Percentiles rank a stretch among this genome's conserved stretches.
Evolutionary conservation across 2,329 filamentous ascomycete species (phyloP).

Genomic region (Parastagonospora nodorum): DNA sequence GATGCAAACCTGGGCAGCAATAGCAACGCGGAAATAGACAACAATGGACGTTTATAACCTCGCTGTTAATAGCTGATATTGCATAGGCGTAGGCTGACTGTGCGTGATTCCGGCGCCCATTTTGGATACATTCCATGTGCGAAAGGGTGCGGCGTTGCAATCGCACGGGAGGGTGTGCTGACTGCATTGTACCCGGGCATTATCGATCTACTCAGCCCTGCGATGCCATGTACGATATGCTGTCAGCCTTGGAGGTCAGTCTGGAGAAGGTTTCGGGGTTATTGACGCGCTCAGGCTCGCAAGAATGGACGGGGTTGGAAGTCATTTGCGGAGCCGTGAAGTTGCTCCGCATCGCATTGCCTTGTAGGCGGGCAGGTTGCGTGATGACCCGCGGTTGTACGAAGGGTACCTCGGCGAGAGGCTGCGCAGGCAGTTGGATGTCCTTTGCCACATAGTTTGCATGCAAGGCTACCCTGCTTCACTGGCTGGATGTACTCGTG

Average conservation of each 20-base stretch:
- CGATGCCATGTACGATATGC: slow-evolving; percentile 14
- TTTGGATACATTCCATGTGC: slow-evolving; percentile 1
- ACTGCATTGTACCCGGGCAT: slow-evolving; percentile 29
- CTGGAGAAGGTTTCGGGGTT: no score
- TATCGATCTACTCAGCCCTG: slow-evolving; percentile 36
- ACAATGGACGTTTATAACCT: background rate
- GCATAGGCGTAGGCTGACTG: slow-evolving; percentile 6
- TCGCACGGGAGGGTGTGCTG: slow-evolving; percentile 33
- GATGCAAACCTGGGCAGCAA: slow-evolving; percentile 6
- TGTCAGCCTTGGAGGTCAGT: slow-evolving; percentile 5
- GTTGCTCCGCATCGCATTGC: background rate
- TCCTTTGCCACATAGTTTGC: slow-evolving; percentile 3
- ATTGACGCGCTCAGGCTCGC: background rate
- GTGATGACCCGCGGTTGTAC: background rate
- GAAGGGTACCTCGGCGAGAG: slow-evolving; percentile 3
- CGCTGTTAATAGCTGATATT: slow-evolving; percentile 13
- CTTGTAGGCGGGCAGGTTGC: background rate
- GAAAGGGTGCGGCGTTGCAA: slow-evolving; percentile 1
- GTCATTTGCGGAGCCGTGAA: background rate
- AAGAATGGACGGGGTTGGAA: background rate
- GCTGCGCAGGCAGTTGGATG: no score
- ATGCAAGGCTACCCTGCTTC: slow-evolving; percentile 5
- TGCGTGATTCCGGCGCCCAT: slow-evolving; percentile 5
- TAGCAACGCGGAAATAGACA: slow-evolving; percentile 7
- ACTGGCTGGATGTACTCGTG: background rate